Base-by-base conservation (phyloP, 176 grass and related monocot genomes). In the Raddia guianensis region DNA sequence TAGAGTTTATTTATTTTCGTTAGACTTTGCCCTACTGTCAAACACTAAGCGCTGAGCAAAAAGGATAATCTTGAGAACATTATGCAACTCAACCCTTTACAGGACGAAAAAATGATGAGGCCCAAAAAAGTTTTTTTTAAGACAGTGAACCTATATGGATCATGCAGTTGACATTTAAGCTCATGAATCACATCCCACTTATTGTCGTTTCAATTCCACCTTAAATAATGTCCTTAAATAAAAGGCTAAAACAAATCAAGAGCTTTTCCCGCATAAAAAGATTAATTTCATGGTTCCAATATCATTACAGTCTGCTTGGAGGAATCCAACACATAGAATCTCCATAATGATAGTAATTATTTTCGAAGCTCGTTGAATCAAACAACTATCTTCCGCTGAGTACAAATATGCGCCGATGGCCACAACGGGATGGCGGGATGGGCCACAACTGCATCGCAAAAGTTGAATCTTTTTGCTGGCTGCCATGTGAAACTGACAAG, bases 401-500 rank as follows among this genome's bases (percentile, higher is more conserved):
- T 73, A 73, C 34, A 73, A 73, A 73, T 46, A 59, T 40, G 48
- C 33, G 16, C 33, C 12, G 7, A 44, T 64, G 18, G 7, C 35
- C 32, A 14, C 27, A 40, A 1, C 68, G 27, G 27, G 27, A 27
- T 27, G 1, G 27, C 27, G 27, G 27, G 27, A 27, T 27, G 27
- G 27, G 27, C 27, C 27, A 27, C 27, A 63, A 51, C 3, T 8
- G 12, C 32, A 72, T 63, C 14, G 48, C 16, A 21, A 61, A 56
- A 61, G 55, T 21, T 46, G 73, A 5, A 27, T 63, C 10, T 50
- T 52, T 78, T 45, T 11, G 9, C 76, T 79, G 49, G 5, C 80
- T 27, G 32, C 27, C 37, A 40, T 40, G 10, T 40, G 32, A 47
- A 10, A 71, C 27, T 80, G 42, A 52, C 58, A 61, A 78, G 61